Evolutionary conservation across 73 alveolate species (phyloP), one percentile per base, ranked within the genome.

Genomic region (Chromera velia): DNA sequence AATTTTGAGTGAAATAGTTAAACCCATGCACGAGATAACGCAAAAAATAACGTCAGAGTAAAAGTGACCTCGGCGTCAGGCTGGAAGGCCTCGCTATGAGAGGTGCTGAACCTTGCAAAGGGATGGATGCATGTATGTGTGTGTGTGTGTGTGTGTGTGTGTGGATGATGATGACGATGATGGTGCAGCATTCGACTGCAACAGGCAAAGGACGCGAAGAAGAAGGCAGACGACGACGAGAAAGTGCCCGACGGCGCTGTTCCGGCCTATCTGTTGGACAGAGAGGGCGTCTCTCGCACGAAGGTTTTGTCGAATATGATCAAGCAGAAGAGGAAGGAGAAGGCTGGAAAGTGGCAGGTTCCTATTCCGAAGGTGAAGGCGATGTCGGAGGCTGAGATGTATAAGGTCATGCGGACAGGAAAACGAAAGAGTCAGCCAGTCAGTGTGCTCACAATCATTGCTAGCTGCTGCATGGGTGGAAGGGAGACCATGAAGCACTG

Each of bases 331-430:
- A 33, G 85, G 19, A 92, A 96, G 92, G 99, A 96, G 87, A 96
- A 96, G 83, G 99, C 98, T 34, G 99, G 99, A 27, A 96, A 96
- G 87, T 96, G 99, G 99, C 89, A 94, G 81, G 98, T 96, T 62
- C 99, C 99, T 46, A 91, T 96, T 75, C 98, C 95, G 17, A 96
- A 94, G 77, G 99, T 93, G 28, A 91, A 92, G 85, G 95, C 97
- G 62, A 88, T 94, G 96, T 89, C 94, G 45, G 98, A 96, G 86
- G 98, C 91, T 81, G 98, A 96, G 91, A 96, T 96, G 99, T 96
- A 94, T 93, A 93, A 94, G 84, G 96, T 96, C 66, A 91, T 94
- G 82, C 83, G 94, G 31, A 84, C 97, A 26, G 98, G 98, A 34
- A 92, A 92, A 85, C 70, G 98, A 76, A 90, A 88, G 82, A 49